Conservation (phyloP, 257 asterid genomes). For the Nyctanthes arbortristis region DNA sequence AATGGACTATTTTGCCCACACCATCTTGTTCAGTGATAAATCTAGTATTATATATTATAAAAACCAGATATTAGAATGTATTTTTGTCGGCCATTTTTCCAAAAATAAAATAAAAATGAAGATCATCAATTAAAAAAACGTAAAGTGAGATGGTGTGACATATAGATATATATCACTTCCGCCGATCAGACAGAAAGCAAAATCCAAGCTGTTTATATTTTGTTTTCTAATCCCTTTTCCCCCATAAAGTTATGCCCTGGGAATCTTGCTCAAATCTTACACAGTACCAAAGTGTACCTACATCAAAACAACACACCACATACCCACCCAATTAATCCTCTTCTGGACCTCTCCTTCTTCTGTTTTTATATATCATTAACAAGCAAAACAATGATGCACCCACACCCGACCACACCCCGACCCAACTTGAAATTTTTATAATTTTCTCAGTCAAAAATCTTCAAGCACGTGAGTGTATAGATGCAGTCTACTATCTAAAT, state of each 20-base stretch:
- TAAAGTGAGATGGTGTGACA: constrained; percentile 5
- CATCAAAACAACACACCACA: neutral
- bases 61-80: no score
- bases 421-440: no score
- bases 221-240: constrained; percentile 32
- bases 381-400: neutral
- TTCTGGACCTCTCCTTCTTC: constrained; percentile 20
- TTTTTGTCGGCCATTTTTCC: no score
- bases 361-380: neutral
- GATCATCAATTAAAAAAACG: neutral
- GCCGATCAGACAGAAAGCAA: constrained; percentile 46
- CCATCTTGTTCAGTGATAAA: no score
- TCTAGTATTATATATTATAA: no score
- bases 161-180: constrained; percentile 1
- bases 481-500: no score
- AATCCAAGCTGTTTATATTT: constrained; percentile 40
- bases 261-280: constrained; percentile 61
- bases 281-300: constrained; percentile 24
- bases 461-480: neutral
- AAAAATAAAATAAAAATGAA: no score
- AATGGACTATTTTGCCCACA: no score
- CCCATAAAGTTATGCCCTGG: constrained; percentile 47
- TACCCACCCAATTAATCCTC: neutral
- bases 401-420: neutral
- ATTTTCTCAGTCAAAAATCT: no score